Evolutionary conservation across 108 stramenopile species (phyloP).

Genomic region (Nitzschia sp.): DNA sequence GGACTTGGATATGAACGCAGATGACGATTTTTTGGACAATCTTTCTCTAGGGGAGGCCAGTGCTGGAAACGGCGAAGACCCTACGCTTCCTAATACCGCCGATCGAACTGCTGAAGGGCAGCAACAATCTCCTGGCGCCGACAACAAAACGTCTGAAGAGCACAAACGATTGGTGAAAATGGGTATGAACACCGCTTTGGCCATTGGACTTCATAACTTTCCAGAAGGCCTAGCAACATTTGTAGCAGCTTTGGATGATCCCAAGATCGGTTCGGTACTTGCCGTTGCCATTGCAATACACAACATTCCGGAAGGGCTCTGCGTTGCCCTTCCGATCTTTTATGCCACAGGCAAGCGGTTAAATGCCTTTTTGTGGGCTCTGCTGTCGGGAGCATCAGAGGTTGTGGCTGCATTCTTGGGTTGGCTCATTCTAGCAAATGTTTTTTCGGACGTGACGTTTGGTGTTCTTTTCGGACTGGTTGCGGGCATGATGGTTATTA

Average conservation of each 20-base stretch:
- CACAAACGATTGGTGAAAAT: constrained; percentile 51
- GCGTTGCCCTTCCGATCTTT: constrained; percentile 90
- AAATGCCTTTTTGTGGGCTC: constrained; percentile 83
- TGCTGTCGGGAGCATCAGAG: constrained; percentile 75
- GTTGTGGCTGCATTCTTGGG: constrained; percentile 78
- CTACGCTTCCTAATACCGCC: not conserved
- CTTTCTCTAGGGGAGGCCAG: constrained; percentile 2
- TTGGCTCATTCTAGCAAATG: constrained; percentile 65
- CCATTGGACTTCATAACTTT: constrained; percentile 89
- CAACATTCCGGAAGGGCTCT: constrained; percentile 88
- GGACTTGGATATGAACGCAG: not conserved
- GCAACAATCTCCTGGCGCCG: not conserved
- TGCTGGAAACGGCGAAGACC: not conserved
- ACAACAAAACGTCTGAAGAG: constrained; percentile 8
- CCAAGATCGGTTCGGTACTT: constrained; percentile 65
- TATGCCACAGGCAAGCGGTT: constrained; percentile 84
- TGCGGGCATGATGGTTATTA: constrained; percentile 91
- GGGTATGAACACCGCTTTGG: constrained; percentile 79
- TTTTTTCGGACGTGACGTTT: constrained; percentile 57
- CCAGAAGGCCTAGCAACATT: constrained; percentile 91
- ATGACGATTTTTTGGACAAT: constrained; percentile 20
- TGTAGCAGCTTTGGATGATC: constrained; percentile 70
- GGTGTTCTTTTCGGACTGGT: constrained; percentile 85
- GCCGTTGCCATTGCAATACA: constrained; percentile 77
- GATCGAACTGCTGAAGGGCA: not conserved